phyloP scores from a whole-genome alignment of 2,329 filamentous ascomycete genomes.

The Epichloe typhina region DNA sequence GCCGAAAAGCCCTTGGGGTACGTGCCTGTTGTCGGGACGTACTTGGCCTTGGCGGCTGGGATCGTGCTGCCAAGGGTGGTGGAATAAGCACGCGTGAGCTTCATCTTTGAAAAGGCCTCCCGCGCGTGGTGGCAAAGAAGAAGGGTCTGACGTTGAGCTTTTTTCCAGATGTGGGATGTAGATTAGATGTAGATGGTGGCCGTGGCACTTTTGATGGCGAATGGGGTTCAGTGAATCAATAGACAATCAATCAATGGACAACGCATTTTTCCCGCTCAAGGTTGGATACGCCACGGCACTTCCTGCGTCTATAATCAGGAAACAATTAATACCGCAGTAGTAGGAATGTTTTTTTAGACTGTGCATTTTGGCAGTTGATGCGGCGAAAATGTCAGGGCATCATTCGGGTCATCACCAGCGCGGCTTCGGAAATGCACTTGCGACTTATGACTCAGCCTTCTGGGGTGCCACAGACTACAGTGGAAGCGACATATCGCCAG shows the following conservation, averaged over 20 bases:
- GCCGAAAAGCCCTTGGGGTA: conserved; percentile 86
- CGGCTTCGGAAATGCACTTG: too few relatives aligned
- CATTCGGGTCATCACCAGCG: too few relatives aligned
- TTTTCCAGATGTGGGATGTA: neutral
- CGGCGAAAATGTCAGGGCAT: too few relatives aligned
- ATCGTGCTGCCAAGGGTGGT: conserved; percentile 28
- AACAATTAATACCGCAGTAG: too few relatives aligned
- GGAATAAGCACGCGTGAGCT: conserved; percentile 22
- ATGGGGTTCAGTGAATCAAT: neutral
- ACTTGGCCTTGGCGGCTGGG: conserved; percentile 75
- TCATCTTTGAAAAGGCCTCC: conserved; percentile 13
- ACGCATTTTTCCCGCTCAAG: neutral
- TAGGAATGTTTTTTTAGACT: too few relatives aligned
- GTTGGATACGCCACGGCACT: too few relatives aligned
- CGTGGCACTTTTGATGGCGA: neutral
- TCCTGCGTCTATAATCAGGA: too few relatives aligned
- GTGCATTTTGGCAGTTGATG: too few relatives aligned
- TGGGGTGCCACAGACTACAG: too few relatives aligned
- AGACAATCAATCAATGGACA: neutral
- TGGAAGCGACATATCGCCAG: too few relatives aligned
- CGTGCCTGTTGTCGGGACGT: conserved; percentile 69
- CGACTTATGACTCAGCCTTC: too few relatives aligned
- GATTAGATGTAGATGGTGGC: neutral
- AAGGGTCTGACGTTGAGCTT: neutral
- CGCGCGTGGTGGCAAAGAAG: conserved; percentile 6